A percentile compares a stretch with the other conserved stretches of the same genome.
Evolutionary conservation across 2,329 filamentous ascomycete species (phyloP).

Genomic region (Penicillium sclerotigenum): DNA sequence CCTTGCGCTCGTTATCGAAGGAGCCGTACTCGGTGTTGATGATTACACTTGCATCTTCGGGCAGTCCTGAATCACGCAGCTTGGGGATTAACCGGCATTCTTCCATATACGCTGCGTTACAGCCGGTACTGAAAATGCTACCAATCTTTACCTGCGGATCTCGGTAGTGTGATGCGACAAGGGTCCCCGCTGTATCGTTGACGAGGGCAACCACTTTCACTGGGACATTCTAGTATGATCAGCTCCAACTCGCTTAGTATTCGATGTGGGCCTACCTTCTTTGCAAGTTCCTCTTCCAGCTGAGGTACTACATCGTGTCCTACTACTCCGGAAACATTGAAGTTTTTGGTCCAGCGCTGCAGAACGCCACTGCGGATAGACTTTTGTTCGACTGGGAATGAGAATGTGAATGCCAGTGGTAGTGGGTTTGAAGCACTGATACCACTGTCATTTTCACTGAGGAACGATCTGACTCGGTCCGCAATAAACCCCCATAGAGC

Average conservation of each 20-base stretch:
- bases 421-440: slow-evolving; percentile 43
- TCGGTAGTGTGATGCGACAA: slow-evolving; percentile 89
- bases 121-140: slow-evolving; percentile 93
- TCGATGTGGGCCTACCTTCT: slow-evolving; percentile 47
- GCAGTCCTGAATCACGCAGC: slow-evolving; percentile 74
- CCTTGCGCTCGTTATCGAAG: slow-evolving; percentile 80
- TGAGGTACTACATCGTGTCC: slow-evolving; percentile 79
- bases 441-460: slow-evolving; percentile 67
- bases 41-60: slow-evolving; percentile 72
- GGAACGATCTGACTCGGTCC: slow-evolving; percentile 75
- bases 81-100: slow-evolving; percentile 79
- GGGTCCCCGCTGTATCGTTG: slow-evolving; percentile 90
- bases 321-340: slow-evolving; percentile 83
- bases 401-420: slow-evolving; percentile 86
- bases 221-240: slow-evolving; percentile 62
- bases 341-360: slow-evolving; percentile 89
- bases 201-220: slow-evolving; percentile 83
- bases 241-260: background rate
- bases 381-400: slow-evolving; percentile 80
- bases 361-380: slow-evolving; percentile 81
- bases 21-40: slow-evolving; percentile 96
- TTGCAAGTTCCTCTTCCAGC: slow-evolving; percentile 69
- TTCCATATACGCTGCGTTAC: slow-evolving; percentile 96
- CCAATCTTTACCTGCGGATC: slow-evolving; percentile 83
- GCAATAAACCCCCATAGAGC: slow-evolving; percentile 86